Percentiles rank a stretch among this genome's conserved stretches.
These are phyloP conservation scores for Allantophomopsis cytisporea DNA, from an alignment of 2,329 filamentous ascomycete species.

Conservation along the genomic window DNA sequence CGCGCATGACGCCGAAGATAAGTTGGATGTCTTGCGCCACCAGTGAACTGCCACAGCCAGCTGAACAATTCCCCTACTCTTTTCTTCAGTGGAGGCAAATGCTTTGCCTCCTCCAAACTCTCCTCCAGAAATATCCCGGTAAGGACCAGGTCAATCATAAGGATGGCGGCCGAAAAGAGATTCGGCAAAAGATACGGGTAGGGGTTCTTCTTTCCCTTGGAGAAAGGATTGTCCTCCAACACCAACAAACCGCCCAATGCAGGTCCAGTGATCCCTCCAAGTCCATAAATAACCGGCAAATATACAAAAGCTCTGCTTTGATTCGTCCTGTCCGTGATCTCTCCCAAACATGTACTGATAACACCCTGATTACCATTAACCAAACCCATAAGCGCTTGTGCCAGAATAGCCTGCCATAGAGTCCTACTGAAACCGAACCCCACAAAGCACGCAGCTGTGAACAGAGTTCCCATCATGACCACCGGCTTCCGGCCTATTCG, in stretches of 20 bases:
- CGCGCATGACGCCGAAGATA: slow-evolving; percentile 32
- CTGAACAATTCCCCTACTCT: slow-evolving; percentile 45
- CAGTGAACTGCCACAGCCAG: slow-evolving; percentile 59
- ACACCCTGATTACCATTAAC: slow-evolving; percentile 93
- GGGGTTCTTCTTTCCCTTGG: slow-evolving; percentile 32
- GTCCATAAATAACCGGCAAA: slow-evolving; percentile 86
- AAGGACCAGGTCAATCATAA: slow-evolving; percentile 59
- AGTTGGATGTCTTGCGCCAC: slow-evolving; percentile 37
- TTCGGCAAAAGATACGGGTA: slow-evolving; percentile 85
- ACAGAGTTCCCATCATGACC: slow-evolving; percentile 67
- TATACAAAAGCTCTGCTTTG: slow-evolving; percentile 91
- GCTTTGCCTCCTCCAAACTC: slow-evolving; percentile 56
- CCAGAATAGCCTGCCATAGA: slow-evolving; percentile 72
- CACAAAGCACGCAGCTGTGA: slow-evolving; percentile 70
- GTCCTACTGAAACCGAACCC: slow-evolving; percentile 77
- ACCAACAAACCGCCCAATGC: slow-evolving; percentile 81
- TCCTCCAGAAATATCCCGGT: slow-evolving; percentile 78
- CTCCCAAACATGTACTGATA: slow-evolving; percentile 84
- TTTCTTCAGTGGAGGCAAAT: slow-evolving; percentile 44
- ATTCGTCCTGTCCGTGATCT: slow-evolving; percentile 90
- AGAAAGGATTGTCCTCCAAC: slow-evolving; percentile 34
- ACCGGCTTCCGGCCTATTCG: slow-evolving; percentile 70
- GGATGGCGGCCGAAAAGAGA: slow-evolving; percentile 57
- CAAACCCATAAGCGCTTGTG: slow-evolving; percentile 82
- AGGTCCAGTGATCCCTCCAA: slow-evolving; percentile 87